Base-by-base conservation (phyloP, 2,329 filamentous ascomycete genomes). In the Arachnomyces sp. region DNA sequence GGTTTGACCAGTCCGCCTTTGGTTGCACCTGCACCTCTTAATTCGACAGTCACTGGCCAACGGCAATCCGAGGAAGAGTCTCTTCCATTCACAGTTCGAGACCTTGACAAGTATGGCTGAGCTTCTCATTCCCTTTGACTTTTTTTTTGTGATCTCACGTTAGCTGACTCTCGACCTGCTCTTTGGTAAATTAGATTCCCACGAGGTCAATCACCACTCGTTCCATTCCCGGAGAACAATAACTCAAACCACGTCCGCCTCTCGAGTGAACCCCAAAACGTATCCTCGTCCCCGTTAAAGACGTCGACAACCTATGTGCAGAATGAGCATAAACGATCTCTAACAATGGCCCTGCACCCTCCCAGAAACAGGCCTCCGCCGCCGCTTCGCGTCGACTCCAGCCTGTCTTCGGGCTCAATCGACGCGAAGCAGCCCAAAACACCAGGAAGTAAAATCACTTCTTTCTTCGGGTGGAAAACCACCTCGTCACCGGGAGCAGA, bases 281-380 rank as follows among this genome's bases (percentile, higher is more conserved):
- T 37, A 74, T 80, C 51, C 82, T 82, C 44, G 84, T 84, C n/a
- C n/a, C n/a, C 28, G 82, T 95, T 52, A 82, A 86, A 40, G 75
- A 80, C 54, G 72, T 77, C 44, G 84, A 92, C 65, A 82, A 76
- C 47, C 71, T 12, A 28, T 33, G 13, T 18, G 25, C 33, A 34
- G 14, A 21, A 28, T 33, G 47, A 55, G 39, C 52, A 56, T 40
- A 55, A 57, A 47, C 58, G 63, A 35, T 52, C 63, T 34, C 53
- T 56, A 42, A 65, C 60, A 30, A 71, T 70, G 67, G 66, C 64
- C 35, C 52, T 70, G 42, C 66, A 70, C 47, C 59, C 61, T 11
- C 59, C 60, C 16, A 44, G 57, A 31, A 61, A 59, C 41, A 54
- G 56, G 32, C 65, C 67, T 31, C 61, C 65, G 34, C 61, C 65